A percentile compares a stretch with the other conserved stretches of the same genome.
These are phyloP conservation scores for Debaryomycetaceae sp. DNA, from an alignment of 1,139 yeast species.

Conservation along the genomic window DNA sequence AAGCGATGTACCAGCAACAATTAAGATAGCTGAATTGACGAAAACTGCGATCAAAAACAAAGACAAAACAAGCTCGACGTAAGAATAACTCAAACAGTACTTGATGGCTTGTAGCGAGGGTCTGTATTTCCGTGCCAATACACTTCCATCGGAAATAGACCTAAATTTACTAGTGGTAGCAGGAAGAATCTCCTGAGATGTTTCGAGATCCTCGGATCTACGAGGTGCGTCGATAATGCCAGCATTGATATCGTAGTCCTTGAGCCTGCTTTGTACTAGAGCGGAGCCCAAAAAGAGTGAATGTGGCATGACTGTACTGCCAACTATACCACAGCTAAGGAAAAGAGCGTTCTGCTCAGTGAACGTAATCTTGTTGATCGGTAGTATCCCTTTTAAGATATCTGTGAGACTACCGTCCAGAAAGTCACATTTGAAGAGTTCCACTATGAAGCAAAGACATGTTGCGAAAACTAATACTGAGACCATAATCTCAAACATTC, in stretches of 20 bases:
- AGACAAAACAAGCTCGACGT: conserved; percentile 61
- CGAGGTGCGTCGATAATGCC: conserved; percentile 23
- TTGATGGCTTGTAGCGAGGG: conserved; percentile 68
- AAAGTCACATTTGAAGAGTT: conserved; percentile 52
- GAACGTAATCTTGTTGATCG: conserved; percentile 46
- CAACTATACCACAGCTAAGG: conserved; percentile 68
- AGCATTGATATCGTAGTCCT: conserved; percentile 56
- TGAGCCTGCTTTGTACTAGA: conserved; percentile 68
- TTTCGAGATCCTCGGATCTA: conserved; percentile 6
- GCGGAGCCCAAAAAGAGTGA: conserved; percentile 73
- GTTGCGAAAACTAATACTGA: conserved; percentile 60
- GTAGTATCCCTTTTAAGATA: conserved; percentile 60
- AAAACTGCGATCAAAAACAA: conserved; percentile 69
- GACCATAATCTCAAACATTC: conserved; percentile 66
- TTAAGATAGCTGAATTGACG: conserved; percentile 69
- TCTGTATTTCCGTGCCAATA: conserved; percentile 39
- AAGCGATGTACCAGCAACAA: conserved; percentile 71
- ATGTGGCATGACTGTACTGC: conserved; percentile 85
- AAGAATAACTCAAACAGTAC: conserved; percentile 62
- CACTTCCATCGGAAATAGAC: conserved; percentile 36
- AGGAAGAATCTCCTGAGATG: conserved; percentile 10
- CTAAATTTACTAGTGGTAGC: conserved; percentile 27
- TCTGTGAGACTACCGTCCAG: conserved; percentile 29
- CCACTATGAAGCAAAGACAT: conserved; percentile 61
- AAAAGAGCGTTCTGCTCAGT: conserved; percentile 58